Percentiles rank a stretch among this genome's conserved stretches.
Evolutionary conservation across 2,329 filamentous ascomycete species (phyloP).

Genomic region (Phaeophleospora eucalypticola): DNA sequence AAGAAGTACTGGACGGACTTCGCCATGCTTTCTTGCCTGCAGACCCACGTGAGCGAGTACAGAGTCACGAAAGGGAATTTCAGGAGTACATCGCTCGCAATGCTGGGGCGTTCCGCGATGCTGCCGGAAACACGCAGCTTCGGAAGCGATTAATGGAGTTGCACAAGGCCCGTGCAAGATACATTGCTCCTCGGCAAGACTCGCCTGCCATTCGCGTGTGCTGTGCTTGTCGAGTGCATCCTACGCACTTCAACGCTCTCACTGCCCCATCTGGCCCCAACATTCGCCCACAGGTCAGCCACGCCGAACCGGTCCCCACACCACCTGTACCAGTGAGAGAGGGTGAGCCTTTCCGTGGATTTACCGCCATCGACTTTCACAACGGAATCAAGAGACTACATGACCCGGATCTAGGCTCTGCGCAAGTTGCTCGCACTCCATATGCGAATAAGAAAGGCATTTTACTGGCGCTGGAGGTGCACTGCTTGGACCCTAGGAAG

Average conservation of each 20-base stretch:
- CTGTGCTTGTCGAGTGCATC: slow-evolving; percentile 29
- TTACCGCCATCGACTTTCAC: slow-evolving; percentile 27
- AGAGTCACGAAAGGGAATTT: slow-evolving; percentile 14
- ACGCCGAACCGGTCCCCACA: slow-evolving; percentile 2
- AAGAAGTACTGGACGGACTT: slow-evolving; percentile 30
- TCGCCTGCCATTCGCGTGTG: slow-evolving; percentile 26
- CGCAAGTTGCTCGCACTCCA: slow-evolving; percentile 27
- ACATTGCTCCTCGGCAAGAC: not conserved
- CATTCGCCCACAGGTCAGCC: slow-evolving; percentile 1
- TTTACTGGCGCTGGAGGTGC: slow-evolving; percentile 19
- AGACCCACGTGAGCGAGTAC: slow-evolving; percentile 9
- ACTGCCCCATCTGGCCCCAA: slow-evolving; percentile 16
- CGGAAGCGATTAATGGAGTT: slow-evolving; percentile 18
- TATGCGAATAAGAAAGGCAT: slow-evolving; percentile 25
- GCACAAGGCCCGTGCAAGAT: slow-evolving; percentile 11
- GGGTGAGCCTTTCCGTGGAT: slow-evolving; percentile 27
- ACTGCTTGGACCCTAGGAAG: slow-evolving; percentile 19
- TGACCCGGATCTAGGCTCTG: slow-evolving; percentile 25
- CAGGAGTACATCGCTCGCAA: slow-evolving; percentile 12
- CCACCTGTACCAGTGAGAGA: slow-evolving; percentile 18
- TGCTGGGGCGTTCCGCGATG: slow-evolving; percentile 9
- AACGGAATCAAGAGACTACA: slow-evolving; percentile 18
- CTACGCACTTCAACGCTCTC: slow-evolving; percentile 26
- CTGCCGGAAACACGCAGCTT: slow-evolving; percentile 11
- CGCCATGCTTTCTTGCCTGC: slow-evolving; percentile 25